Conservation (phyloP, 768 basidiomycete species). For the Leucocoprinus sp. region DNA sequence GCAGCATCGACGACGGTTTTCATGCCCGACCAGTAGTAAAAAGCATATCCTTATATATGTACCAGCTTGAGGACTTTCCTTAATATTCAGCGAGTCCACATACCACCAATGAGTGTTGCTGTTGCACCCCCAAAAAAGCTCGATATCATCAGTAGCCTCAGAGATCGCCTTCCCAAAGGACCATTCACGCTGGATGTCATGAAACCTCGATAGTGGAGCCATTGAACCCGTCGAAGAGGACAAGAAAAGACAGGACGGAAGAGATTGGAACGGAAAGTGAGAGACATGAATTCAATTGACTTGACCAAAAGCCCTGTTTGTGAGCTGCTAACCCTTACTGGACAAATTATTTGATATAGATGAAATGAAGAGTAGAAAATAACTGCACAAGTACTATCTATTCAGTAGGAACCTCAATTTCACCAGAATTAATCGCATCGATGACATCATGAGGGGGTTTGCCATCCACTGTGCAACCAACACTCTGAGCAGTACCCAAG, state of each 20-base stretch:
- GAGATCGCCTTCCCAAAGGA: not conserved
- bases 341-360: conserved; percentile 4
- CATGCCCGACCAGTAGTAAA: conserved; percentile 33
- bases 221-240: not conserved
- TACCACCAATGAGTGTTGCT: conserved; percentile 4
- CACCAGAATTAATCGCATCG: conserved; percentile 76
- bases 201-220: not conserved
- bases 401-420: conserved; percentile 82
- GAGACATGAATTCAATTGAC: not conserved
- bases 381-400: conserved; percentile 32
- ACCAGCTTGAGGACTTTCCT: not conserved
- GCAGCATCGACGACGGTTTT: conserved; percentile 28
- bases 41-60: conserved; percentile 25
- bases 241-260: not conserved
- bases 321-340: not conserved
- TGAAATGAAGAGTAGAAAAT: conserved; percentile 17
- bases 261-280: not conserved
- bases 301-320: too few species aligned
- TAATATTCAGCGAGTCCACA: not conserved
- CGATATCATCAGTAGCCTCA: not conserved
- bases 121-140: conserved; percentile 1
- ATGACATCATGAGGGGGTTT: conserved; percentile 89
- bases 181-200: not conserved
- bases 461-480: conserved; percentile 96
- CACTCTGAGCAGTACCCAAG: conserved; percentile 91